Base-by-base conservation (phyloP, 352 stramenopile species). In the Achlya hypogyna region DNA sequence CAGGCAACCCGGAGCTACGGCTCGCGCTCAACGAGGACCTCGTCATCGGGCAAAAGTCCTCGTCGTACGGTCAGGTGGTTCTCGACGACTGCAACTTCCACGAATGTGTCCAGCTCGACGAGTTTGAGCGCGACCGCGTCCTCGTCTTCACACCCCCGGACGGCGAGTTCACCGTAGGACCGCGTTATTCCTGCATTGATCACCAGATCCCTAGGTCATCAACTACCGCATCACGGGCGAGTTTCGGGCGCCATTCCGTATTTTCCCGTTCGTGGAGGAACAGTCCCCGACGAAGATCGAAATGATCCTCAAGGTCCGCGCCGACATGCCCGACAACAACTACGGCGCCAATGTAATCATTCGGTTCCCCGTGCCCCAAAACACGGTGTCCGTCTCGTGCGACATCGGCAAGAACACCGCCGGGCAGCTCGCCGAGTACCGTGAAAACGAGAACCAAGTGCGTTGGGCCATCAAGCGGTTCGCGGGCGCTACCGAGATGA, bases 41-140 rank as follows among this genome's bases (percentile, higher is more conserved):
- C 27, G 80, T 97, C 25, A 94, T 99, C 71, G 96, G 96, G 22
- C 87, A 82, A 68, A 96, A 85, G 77, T 1, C 74, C 75, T 16
- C 75, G 81, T 70, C 78, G 52, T 98, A 98, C 71, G 91, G 89
- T 65, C 81, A 93, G 31, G 89, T 98, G 16, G 87, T 97, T 66
- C 76, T 99, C 25, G 96, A 99, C 74, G 97, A 99, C 72, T 98
- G 95, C 70, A 99, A 98, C 76, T 99, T 99, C 78, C 96, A 99
- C 82, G 95, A 99, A 74, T 98, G 96, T 76, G 96, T 99, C 45
- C 95, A 98, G 70, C 79, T 99, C 35, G 89, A 97, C 62, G 93
- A 99, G 74, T 97, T 97, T 71, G 92, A 97, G 70, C 74, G 76
- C 43, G 80, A 90, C 71, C 87, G 87, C 42, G 83, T 93, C 70